Base-by-base conservation (phyloP, 108 stramenopile species). In the Fistulifera pelliculosa region DNA sequence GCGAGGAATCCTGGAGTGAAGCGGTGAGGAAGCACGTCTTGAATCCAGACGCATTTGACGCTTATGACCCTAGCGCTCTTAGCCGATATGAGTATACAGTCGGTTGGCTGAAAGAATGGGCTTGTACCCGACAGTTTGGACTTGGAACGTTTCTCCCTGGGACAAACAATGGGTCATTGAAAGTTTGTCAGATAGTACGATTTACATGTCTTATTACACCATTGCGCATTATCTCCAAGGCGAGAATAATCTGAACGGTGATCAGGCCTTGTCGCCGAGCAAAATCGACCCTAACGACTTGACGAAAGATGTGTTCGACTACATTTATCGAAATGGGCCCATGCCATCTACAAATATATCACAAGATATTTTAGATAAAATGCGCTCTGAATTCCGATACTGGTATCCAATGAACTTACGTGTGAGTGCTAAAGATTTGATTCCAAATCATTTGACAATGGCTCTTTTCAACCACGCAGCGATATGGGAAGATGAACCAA, bases 171-270 rank as follows among this genome's bases (percentile, higher is more conserved):
- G 93, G 87, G 94, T 99, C 16, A 99, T 99, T 68, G 98, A 99
- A 66, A 90, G 87, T 62, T 74, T 97, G 41, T 91, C 90, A 41
- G 98, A 99, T 74, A 87, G 85, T 62, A 99, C 98, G 35, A 96
- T 99, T 55, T 97, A 99, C 83, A 99, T 99, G 98, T 85, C 98
- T 13, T 99, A 91, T 69, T 99, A 99, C 70, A 93, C 96, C 1
- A 90, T 99, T 62, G 83, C 94, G 15, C 89, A 97, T 65, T 63
- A 87, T 28, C 66, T 99, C 49, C 98, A 99, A 62, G 87, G 93
- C 47, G 66, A 68, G 25, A 71, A 80, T 74, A 94, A 95, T 82
- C 66, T 95, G 59, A 84, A 90, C 52, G 96, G 96, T 15, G 76
- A 82, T 8, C 43, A 71, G 22, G 59, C 74, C 11, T 81, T 71